phyloP scores from a whole-genome alignment of 768 basidiomycete genomes.

The Tephrocybe rancida region DNA sequence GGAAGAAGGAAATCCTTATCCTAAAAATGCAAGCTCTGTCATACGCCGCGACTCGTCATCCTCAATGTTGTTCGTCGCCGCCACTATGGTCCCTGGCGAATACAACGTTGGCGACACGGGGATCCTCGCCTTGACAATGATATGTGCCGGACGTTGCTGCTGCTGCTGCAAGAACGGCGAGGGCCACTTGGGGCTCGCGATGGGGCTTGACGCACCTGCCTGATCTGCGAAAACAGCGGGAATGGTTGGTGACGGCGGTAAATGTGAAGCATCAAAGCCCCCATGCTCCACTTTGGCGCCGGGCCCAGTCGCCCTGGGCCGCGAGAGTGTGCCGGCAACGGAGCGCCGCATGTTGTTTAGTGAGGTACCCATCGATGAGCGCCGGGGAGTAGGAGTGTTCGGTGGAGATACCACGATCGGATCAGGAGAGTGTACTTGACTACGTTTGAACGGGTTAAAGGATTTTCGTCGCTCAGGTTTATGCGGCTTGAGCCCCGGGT shows the following conservation, averaged over 20 bases:
- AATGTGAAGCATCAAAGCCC: conserved; percentile 32
- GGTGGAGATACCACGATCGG: conserved; percentile 18
- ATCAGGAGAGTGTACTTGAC: conserved; percentile 17
- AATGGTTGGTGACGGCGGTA: conserved; percentile 40
- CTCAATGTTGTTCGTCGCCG: conserved; percentile 54
- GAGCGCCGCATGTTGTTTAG: conserved; percentile 49
- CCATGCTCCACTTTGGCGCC: conserved; percentile 19
- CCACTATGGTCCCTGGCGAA: conserved; percentile 55
- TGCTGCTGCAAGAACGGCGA: conserved; percentile 2
- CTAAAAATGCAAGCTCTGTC: conserved; percentile 73
- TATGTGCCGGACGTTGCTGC: conserved; percentile 13
- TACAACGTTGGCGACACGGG: conserved; percentile 64
- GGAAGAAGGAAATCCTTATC: conserved; percentile 19
- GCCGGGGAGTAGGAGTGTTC: conserved; percentile 1
- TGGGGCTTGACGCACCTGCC: conserved; percentile 3
- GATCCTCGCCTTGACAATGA: conserved; percentile 23
- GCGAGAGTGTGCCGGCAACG: conserved; percentile 36
- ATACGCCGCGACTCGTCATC: conserved; percentile 72
- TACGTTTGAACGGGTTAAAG: conserved; percentile 39
- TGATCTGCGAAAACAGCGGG: conserved; percentile 17
- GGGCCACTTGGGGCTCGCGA: conserved; percentile 1
- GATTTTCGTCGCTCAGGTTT: conserved; percentile 28
- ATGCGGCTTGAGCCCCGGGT: conserved; percentile 11
- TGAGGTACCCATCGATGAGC: conserved; percentile 36
- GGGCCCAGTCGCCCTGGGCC: conserved; percentile 17